These are phyloP conservation scores for Lentinula boryana DNA, from an alignment of 768 basidiomycete genomes.

Conservation along the genomic window DNA sequence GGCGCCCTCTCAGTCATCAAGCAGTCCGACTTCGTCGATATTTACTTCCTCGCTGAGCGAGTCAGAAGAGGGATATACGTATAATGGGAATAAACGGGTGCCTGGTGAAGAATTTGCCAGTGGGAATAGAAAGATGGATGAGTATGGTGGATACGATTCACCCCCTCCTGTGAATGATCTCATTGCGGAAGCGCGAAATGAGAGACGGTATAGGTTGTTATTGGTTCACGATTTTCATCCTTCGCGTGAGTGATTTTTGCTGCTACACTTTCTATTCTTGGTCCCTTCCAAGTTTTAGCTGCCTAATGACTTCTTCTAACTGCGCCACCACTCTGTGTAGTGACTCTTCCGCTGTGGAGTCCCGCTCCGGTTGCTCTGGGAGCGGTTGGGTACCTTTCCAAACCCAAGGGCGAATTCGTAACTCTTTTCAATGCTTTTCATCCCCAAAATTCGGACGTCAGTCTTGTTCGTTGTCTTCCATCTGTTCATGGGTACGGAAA, in stretches of 20 bases:
- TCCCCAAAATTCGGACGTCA: constrained; percentile 40
- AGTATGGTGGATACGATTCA: constrained; percentile 31
- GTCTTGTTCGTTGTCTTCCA: constrained; percentile 40
- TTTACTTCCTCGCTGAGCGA: constrained; percentile 20
- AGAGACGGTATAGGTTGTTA: constrained; percentile 63
- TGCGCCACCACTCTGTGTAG: constrained; percentile 21
- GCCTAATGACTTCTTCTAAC: neutral
- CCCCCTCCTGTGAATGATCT: constrained; percentile 30
- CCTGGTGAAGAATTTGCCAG: neutral
- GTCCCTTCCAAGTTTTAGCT: neutral
- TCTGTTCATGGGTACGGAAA: constrained; percentile 62
- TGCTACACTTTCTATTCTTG: neutral
- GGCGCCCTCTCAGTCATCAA: constrained; percentile 22
- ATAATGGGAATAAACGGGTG: neutral
- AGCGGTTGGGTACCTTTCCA: constrained; percentile 69
- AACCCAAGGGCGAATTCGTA: constrained; percentile 62
- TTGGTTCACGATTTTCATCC: constrained; percentile 65
- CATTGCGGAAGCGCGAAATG: constrained; percentile 43
- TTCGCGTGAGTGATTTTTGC: constrained; percentile 40
- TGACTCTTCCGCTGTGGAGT: constrained; percentile 66
- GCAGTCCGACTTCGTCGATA: constrained; percentile 22
- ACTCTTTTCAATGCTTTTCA: constrained; percentile 66
- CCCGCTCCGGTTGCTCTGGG: constrained; percentile 60
- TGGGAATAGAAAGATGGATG: constrained; percentile 6
- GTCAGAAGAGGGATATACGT: constrained; percentile 5